phyloP scores from a whole-genome alignment of 2,329 filamentous ascomycete genomes.

The Penicillium janthinellum region DNA sequence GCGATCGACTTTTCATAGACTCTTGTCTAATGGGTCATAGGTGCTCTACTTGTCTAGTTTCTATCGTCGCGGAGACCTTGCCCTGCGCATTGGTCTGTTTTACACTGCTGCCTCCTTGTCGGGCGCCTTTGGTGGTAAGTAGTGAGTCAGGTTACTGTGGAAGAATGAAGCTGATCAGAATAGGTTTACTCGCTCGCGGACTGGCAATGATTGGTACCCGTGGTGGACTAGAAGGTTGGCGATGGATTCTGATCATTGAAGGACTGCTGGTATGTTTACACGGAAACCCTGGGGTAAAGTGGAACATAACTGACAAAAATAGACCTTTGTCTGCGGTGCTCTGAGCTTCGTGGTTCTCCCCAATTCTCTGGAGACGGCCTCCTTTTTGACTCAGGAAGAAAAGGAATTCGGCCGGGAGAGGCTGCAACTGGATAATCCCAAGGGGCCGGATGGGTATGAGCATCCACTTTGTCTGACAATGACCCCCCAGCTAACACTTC shows the following conservation, averaged over 20 bases:
- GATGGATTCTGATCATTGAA: constrained; percentile 66
- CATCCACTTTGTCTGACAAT: neutral
- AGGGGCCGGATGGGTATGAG: constrained; percentile 30
- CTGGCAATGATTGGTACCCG: constrained; percentile 60
- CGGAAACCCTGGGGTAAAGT: accelerated
- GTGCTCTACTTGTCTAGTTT: constrained; percentile 67
- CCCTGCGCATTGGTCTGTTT: constrained; percentile 66
- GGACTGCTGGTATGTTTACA: constrained; percentile 42
- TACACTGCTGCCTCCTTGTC: constrained; percentile 68
- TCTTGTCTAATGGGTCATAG: constrained; percentile 31
- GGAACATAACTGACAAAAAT: neutral
- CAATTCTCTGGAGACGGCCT: constrained; percentile 56
- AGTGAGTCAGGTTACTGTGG: neutral
- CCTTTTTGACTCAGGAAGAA: constrained; percentile 58
- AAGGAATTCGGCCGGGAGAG: constrained; percentile 52
- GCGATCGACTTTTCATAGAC: neutral
- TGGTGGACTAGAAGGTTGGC: constrained; percentile 59
- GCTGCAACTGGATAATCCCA: constrained; percentile 44
- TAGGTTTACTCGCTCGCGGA: constrained; percentile 61
- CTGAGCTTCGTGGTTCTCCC: constrained; percentile 59
- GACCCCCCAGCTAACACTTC: constrained; percentile 8
- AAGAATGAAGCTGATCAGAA: neutral
- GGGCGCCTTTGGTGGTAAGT: constrained; percentile 61
- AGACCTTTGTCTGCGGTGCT: constrained; percentile 58
- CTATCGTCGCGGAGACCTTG: constrained; percentile 62